A percentile compares a stretch with the other conserved stretches of the same genome.
Evolutionary conservation across 2,329 filamentous ascomycete genomes (phyloP).

Genomic region (Monilinia aucupariae): DNA sequence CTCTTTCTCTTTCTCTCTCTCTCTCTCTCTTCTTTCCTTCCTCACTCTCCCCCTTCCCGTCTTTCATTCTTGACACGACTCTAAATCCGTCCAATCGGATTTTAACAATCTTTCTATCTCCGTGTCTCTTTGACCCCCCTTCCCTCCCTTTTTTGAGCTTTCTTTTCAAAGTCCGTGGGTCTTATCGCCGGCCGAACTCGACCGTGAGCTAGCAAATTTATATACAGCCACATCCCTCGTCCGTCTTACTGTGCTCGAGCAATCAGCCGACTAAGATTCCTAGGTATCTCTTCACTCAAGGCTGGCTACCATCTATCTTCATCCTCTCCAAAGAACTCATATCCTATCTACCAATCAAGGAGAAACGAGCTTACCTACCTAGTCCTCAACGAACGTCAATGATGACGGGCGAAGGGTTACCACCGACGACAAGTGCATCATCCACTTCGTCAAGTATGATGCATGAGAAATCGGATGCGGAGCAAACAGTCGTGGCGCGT

Average conservation of each 20-base stretch:
- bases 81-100: not conserved
- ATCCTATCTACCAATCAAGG: too few relatives aligned
- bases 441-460: conserved; percentile 1
- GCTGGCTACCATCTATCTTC: too few relatives aligned
- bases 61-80: too few relatives aligned
- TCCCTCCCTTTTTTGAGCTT: not conserved
- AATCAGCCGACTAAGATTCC: too few relatives aligned
- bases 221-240: not conserved
- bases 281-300: too few relatives aligned
- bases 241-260: too few relatives aligned
- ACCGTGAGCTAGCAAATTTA: not conserved
- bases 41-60: too few relatives aligned
- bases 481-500: not conserved
- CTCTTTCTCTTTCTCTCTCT: too few relatives aligned
- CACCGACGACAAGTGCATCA: conserved; percentile 4
- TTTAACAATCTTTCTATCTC: not conserved
- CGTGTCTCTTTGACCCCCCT: not conserved
- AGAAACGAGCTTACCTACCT: too few relatives aligned
- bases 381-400: not conserved
- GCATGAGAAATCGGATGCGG: not conserved
- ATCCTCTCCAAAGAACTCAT: too few relatives aligned
- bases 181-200: not conserved
- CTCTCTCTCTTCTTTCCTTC: too few relatives aligned
- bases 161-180: not conserved
- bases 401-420: conserved; percentile 7